A percentile compares a stretch with the other conserved stretches of the same genome.
These are phyloP conservation scores for Entamoeba dispar DNA, from an alignment of 208 protist genomes.

Conservation along the genomic window DNA sequence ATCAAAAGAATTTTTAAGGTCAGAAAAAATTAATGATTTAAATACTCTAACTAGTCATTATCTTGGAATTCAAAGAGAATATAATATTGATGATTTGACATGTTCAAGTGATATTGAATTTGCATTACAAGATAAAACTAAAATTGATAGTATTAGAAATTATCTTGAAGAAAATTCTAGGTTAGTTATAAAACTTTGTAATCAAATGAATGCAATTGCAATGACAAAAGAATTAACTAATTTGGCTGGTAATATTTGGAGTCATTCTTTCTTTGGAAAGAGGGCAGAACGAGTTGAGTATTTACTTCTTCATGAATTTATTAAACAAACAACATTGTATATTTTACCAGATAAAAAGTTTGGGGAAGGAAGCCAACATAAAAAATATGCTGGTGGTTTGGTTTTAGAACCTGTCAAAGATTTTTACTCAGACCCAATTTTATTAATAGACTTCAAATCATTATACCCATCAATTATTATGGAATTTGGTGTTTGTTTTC, in stretches of 20 bases:
- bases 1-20: neutral
- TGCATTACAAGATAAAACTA: neutral
- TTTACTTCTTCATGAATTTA: neutral
- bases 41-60: neutral
- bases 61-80: neutral
- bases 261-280: neutral
- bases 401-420: constrained; percentile 14
- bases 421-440: constrained; percentile 85
- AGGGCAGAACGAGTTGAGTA: neutral
- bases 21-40: neutral
- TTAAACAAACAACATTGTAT: neutral
- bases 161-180: neutral
- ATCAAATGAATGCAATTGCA: neutral
- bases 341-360: neutral
- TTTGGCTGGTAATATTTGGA: neutral
- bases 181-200: neutral
- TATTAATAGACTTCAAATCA: constrained; percentile 99
- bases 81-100: neutral
- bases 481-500: constrained; percentile 99
- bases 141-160: neutral
- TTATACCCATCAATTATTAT: constrained; percentile 98
- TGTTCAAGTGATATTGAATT: neutral
- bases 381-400: constrained; percentile 12
- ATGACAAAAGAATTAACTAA: neutral
- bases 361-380: neutral